Evolutionary conservation across 208 protist genomes (phyloP).

Genomic region (Leishmania arabica): DNA sequence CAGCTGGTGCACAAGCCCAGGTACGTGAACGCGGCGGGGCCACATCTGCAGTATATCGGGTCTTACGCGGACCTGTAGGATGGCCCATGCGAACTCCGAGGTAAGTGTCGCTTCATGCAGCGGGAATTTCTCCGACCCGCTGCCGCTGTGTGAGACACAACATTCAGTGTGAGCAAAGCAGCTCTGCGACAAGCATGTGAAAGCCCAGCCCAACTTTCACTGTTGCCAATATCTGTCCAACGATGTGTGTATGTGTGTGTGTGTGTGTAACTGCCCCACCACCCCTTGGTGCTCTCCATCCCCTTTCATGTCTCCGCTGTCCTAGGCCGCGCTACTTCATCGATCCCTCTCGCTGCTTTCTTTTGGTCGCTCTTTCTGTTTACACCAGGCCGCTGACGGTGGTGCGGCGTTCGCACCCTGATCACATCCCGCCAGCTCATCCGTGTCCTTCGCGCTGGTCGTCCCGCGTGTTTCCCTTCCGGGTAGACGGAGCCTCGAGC

Average conservation of each 20-base stretch:
- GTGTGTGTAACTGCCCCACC: not conserved
- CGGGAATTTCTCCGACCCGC: not conserved
- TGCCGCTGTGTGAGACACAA: conserved; percentile 6
- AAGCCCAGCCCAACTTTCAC: not conserved
- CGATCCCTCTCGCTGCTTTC: not conserved
- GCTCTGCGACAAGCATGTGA: not conserved
- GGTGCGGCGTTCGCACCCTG: not conserved
- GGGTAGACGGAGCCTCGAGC: not conserved
- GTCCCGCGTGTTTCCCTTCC: not conserved
- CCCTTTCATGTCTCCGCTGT: too few relatives aligned
- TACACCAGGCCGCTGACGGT: not conserved
- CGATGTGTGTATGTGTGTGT: not conserved
- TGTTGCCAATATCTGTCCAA: not conserved
- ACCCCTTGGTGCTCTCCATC: too few relatives aligned
- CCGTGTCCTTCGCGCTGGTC: not conserved
- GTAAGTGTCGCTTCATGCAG: not conserved
- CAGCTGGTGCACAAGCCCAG: conserved; percentile 13
- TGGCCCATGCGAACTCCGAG: not conserved
- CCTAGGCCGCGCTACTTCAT: too few relatives aligned
- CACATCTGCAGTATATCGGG: conserved; percentile 7
- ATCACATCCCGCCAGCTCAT: too few relatives aligned
- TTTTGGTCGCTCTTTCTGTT: not conserved
- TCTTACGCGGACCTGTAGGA: conserved; percentile 13
- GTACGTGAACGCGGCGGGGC: conserved; percentile 1
- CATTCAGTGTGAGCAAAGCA: not conserved